A percentile compares a stretch with the other conserved stretches of the same genome.
Conservation (phyloP, 225 moss, liverwort and hornwort genomes). For the Antitrichia curtipendula region DNA sequence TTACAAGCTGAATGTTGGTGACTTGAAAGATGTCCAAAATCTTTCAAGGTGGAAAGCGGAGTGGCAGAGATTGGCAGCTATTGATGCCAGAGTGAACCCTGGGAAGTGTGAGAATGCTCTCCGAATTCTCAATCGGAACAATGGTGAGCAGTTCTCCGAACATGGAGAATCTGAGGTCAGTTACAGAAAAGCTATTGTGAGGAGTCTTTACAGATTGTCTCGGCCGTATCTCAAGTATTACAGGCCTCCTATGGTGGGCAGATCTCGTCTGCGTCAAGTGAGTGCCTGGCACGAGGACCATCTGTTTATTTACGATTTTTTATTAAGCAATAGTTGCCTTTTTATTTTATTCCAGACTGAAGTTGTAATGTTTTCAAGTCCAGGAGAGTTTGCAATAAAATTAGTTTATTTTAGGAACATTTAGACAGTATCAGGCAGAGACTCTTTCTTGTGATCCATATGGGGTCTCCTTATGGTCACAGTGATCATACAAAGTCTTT, state of each 20-base stretch:
- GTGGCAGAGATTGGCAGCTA: neutral
- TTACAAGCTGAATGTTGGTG: neutral
- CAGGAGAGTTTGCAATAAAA: neutral
- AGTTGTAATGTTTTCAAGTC: neutral
- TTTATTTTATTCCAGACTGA: neutral
- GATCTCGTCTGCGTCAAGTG: slow-evolving; percentile 5
- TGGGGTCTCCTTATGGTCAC: neutral
- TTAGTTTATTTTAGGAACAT: neutral
- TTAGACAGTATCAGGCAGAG: neutral
- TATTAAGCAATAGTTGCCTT: too few relatives aligned
- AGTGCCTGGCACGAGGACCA: neutral
- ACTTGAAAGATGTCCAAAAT: neutral
- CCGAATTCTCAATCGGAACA: neutral
- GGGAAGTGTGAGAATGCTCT: neutral
- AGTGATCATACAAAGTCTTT: neutral
- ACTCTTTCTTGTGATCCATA: neutral
- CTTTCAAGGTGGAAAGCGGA: neutral
- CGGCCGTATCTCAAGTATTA: slow-evolving; percentile 1
- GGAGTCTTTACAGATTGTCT: neutral
- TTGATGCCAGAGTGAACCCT: neutral
- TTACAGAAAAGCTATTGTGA: neutral
- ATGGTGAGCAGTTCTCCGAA: neutral
- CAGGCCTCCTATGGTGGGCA: neutral
- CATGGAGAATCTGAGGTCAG: neutral
- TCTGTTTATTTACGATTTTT: neutral